Base-by-base conservation (phyloP, 129 eudicot species). In the Pittosporum tobira region DNA sequence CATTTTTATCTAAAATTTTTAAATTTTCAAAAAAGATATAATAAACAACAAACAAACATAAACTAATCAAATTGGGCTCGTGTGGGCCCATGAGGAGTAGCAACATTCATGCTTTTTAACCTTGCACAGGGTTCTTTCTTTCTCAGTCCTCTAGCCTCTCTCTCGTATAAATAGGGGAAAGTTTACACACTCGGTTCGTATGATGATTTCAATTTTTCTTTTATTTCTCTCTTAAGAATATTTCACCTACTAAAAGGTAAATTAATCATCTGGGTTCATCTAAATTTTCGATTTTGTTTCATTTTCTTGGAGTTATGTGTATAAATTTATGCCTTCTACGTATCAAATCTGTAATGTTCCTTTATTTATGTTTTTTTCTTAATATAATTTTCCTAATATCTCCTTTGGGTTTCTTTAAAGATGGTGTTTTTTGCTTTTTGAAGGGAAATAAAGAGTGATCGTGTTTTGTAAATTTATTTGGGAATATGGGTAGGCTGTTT, bases 401-500 rank as follows among this genome's bases (percentile, higher is more conserved):
- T 6, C 13, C 43, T 52, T 49, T 49, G 30, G 29, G 34, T 40
- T 40, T 14, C 16, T 40, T 40, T 3, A 10, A 40, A 45, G 6
- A 34, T 34, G 40, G 40, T 9, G 13, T 34, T 51, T 26, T 27
- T n/a, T n/a, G 2, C 2, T 15, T 54, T n/a, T 34, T 27, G 29
- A 18, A 11, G 23, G 49, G 26, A 1, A 55, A 31, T n/a, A n/a
- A n/a, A n/a, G 34, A 18, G 27, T 30, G n/a, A 30, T 55, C 58
- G 57, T 25, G 57, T 25, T 52, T 26, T 8, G 40, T 4, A 16
- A 27, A 9, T 45, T 3, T 9, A 6, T 12, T 11, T 30, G 48
- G 14, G 29, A 50, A 52, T 0, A 72, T 72, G 77, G 77, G 77
- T 3, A 72, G 71, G 58, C 56, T 72, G 45, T 72, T 72, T 23